These are phyloP conservation scores for Blastobotrys attinorum DNA, from an alignment of 805 yeast genomes.

Conservation along the genomic window DNA sequence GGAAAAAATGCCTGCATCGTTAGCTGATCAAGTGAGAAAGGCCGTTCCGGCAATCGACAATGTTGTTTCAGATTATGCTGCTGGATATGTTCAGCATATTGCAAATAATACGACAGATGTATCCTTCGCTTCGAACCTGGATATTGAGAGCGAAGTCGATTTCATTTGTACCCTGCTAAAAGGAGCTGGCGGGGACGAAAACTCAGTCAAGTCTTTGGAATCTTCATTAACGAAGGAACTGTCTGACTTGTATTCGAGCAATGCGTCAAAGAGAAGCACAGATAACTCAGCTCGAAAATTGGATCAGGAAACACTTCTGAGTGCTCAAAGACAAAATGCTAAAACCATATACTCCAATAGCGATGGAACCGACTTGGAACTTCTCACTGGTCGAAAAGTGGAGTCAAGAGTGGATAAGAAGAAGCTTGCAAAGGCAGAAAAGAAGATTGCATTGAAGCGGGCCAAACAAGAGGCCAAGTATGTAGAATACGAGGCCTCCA, in stretches of 20 bases:
- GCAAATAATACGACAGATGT: conserved; percentile 37
- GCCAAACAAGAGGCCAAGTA: conserved; percentile 36
- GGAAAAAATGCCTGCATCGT: background rate
- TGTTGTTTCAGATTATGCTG: conserved; percentile 82
- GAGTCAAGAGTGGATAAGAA: conserved; percentile 94
- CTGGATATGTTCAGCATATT: conserved; percentile 78
- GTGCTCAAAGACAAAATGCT: conserved; percentile 56
- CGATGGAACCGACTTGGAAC: conserved; percentile 82
- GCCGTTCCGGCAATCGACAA: conserved; percentile 84
- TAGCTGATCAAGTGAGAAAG: conserved; percentile 55
- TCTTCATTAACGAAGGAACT: conserved; percentile 40
- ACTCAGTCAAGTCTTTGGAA: conserved; percentile 50
- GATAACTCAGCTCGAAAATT: conserved; percentile 87
- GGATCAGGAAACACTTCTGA: conserved; percentile 55
- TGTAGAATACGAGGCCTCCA: conserved; percentile 63
- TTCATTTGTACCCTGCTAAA: conserved; percentile 59
- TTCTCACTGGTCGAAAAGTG: conserved; percentile 74
- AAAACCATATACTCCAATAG: conserved; percentile 70
- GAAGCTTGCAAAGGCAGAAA: conserved; percentile 95
- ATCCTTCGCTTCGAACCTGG: conserved; percentile 50
- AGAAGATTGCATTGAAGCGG: conserved; percentile 91
- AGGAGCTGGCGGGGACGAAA: conserved; percentile 74
- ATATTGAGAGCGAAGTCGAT: conserved; percentile 56
- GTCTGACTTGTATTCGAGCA: conserved; percentile 49
- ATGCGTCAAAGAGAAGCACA: conserved; percentile 63